Conservation (phyloP, 192 early-diverging fungal genomes). For the Podila clonocystis region DNA sequence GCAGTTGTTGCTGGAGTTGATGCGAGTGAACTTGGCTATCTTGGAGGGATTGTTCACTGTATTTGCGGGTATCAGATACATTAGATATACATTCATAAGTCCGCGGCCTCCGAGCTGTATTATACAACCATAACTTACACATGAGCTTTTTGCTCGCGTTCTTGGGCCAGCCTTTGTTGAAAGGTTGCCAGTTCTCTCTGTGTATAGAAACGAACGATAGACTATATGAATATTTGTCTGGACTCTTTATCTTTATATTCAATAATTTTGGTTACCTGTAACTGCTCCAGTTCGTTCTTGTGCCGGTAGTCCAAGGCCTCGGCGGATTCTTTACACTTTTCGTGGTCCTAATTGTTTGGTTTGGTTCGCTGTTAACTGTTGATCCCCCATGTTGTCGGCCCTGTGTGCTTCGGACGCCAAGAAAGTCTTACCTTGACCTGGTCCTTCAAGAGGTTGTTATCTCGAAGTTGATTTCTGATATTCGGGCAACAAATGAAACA, state of each 20-base stretch:
- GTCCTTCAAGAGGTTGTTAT: slow-evolving; percentile 27
- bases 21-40: slow-evolving; percentile 32
- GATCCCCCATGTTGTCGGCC: background rate
- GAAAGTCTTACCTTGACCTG: slow-evolving; percentile 7
- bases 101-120: background rate
- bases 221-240: background rate
- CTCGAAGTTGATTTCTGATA: slow-evolving; percentile 33
- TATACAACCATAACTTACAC: slow-evolving; percentile 18
- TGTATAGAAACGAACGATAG: background rate
- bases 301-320: slow-evolving; percentile 26
- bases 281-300: slow-evolving; percentile 15
- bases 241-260: too few relatives aligned
- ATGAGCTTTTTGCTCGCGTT: slow-evolving; percentile 19
- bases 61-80: background rate
- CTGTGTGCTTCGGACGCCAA: background rate
- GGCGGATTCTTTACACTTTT: slow-evolving; percentile 29
- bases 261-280: slow-evolving; percentile 10
- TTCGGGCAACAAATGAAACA: background rate
- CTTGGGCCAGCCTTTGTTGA: slow-evolving; percentile 16
- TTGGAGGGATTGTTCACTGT: slow-evolving; percentile 25
- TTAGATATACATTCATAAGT: background rate
- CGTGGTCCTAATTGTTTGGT: slow-evolving; percentile 9
- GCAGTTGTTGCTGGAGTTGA: slow-evolving; percentile 37
- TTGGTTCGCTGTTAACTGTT: too few relatives aligned
- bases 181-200: slow-evolving; percentile 16